phyloP scores from a whole-genome alignment of 2,329 filamentous ascomycete species.

The Calonectria honghensis region DNA sequence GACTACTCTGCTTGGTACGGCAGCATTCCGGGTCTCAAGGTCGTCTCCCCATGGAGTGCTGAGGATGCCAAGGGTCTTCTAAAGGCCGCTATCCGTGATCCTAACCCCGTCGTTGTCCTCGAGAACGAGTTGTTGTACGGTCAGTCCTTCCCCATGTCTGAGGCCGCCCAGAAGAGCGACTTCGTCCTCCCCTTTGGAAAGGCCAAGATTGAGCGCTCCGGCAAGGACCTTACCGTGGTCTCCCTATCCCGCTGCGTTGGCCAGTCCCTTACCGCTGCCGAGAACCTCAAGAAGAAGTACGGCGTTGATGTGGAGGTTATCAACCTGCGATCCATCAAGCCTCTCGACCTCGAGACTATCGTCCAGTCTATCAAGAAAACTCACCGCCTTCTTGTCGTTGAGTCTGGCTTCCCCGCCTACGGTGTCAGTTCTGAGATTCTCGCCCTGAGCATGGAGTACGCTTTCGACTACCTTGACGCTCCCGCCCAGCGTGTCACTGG shows the following conservation, averaged over 20 bases:
- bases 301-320: constrained; percentile 97
- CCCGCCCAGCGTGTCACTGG: constrained; percentile 96
- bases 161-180: constrained; percentile 95
- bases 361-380: constrained; percentile 99
- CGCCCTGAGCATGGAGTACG: constrained; percentile 97
- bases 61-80: constrained; percentile 99
- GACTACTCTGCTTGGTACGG: constrained; percentile 99
- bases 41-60: constrained; percentile 95
- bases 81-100: constrained; percentile 98
- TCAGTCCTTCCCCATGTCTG: constrained; percentile 96
- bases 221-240: constrained; percentile 97
- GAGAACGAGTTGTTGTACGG: constrained; percentile 96
- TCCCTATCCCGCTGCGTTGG: constrained; percentile 96
- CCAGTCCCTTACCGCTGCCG: constrained; percentile 90
- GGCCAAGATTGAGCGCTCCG: constrained; percentile 97
- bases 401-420: constrained; percentile 97
- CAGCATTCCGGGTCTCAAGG: constrained; percentile 97
- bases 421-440: constrained; percentile 95
- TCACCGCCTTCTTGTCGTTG: constrained; percentile 90
- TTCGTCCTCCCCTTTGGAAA: constrained; percentile 99
- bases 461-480: constrained; percentile 96
- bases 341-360: constrained; percentile 95
- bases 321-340: constrained; percentile 98
- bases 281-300: constrained; percentile 96
- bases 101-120: constrained; percentile 94